Evolutionary conservation across 495 filamentous ascomycete genomes (phyloP).

Genomic region (Penicillium dipodomyicola): DNA sequence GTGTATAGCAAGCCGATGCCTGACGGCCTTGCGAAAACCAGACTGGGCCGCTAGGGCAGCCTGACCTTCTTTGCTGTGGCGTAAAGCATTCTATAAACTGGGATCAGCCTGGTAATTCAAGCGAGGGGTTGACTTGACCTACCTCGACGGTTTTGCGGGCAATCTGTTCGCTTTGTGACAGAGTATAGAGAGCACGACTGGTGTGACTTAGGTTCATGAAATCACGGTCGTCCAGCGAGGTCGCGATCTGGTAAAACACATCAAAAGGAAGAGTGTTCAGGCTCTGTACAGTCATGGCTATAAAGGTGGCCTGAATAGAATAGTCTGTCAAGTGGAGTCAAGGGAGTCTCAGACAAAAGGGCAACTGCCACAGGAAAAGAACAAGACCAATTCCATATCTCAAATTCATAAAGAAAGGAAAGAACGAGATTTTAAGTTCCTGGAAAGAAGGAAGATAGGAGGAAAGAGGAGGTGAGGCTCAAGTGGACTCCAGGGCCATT

Average conservation of each 20-base stretch:
- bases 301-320: not conserved
- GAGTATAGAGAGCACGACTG: conserved; percentile 51
- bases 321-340: not conserved
- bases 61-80: conserved; percentile 56
- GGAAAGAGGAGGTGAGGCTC: not conserved
- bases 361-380: not conserved
- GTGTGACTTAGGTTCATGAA: conserved; percentile 46
- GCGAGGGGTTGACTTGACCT: conserved; percentile 13
- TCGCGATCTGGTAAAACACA: conserved; percentile 57
- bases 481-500: not conserved
- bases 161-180: conserved; percentile 60
- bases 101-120: conserved; percentile 13
- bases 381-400: not conserved
- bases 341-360: not conserved
- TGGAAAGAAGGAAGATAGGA: not conserved
- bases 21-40: conserved; percentile 55
- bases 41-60: conserved; percentile 45
- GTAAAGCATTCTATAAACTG: conserved; percentile 49
- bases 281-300: conserved; percentile 28
- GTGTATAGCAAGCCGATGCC: conserved; percentile 58
- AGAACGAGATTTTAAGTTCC: not conserved
- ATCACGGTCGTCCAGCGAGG: conserved; percentile 43
- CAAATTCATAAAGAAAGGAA: not conserved
- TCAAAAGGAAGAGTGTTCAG: conserved; percentile 59
- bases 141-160: conserved; percentile 61